Evolutionary conservation across 345 rosid genomes (phyloP).

Genomic region (Conringia planisiliqua): DNA sequence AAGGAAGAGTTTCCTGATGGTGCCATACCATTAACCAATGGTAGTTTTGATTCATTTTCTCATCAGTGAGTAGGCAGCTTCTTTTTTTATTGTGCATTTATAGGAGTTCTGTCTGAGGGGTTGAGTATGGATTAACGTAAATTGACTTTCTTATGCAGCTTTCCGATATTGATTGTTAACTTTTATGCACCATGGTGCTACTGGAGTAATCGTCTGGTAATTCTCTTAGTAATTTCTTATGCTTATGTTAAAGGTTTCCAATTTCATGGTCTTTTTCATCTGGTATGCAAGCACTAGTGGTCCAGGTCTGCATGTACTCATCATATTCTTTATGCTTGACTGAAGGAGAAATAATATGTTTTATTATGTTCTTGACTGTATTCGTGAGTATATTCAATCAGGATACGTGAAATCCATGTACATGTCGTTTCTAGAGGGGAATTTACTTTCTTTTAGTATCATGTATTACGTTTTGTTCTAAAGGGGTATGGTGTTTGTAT

Average conservation of each 20-base stretch:
- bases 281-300: not conserved
- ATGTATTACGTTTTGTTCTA: not conserved
- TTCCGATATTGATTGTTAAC: slow-evolving; percentile 84
- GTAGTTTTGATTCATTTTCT: slow-evolving; percentile 63
- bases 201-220: slow-evolving; percentile 97
- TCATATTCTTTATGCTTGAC: slow-evolving; percentile 11
- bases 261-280: not conserved
- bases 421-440: not conserved
- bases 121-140: slow-evolving; percentile 17
- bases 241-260: not conserved
- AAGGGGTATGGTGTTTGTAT: not conserved
- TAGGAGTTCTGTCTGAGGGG: not conserved
- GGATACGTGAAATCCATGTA: not conserved
- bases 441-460: not conserved
- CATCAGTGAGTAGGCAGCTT: slow-evolving; percentile 63
- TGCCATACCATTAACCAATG: slow-evolving; percentile 46
- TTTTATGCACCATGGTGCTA: slow-evolving; percentile 98
- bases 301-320: not conserved
- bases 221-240: slow-evolving; percentile 8
- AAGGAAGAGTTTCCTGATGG: slow-evolving; percentile 69
- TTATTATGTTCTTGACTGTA: not conserved
- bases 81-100: not conserved
- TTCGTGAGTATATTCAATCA: not conserved
- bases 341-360: slow-evolving; percentile 1
- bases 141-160: slow-evolving; percentile 48